phyloP scores from a whole-genome alignment of 495 filamentous ascomycete genomes.

The Letharia columbiana region DNA sequence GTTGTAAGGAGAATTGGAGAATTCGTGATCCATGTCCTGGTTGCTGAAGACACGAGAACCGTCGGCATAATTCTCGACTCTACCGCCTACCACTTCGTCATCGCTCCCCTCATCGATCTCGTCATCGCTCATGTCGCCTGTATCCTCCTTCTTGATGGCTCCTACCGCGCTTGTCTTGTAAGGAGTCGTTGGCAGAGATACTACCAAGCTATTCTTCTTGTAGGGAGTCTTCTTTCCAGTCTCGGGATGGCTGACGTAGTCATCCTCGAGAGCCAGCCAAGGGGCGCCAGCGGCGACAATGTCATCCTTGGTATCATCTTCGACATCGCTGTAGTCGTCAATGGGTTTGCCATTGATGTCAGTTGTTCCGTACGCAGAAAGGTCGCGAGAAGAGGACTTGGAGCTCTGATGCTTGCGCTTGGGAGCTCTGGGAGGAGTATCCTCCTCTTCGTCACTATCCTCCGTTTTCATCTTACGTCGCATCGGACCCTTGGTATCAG shows the following conservation, averaged over 20 bases:
- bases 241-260: neutral
- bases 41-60: too few species aligned
- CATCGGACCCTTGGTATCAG: neutral
- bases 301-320: conserved; percentile 1
- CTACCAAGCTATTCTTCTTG: neutral
- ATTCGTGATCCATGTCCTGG: neutral
- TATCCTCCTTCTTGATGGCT: neutral
- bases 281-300: conserved; percentile 7
- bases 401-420: neutral
- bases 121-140: neutral
- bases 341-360: neutral
- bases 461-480: conserved; percentile 7
- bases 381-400: neutral
- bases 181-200: neutral
- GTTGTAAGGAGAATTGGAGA: too few species aligned
- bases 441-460: conserved; percentile 12
- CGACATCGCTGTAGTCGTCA: neutral
- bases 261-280: conserved; percentile 1
- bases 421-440: neutral
- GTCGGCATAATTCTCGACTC: neutral
- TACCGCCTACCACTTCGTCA: neutral
- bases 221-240: neutral
- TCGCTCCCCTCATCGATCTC: neutral
- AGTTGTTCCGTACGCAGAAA: neutral
- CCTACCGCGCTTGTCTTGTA: neutral